Percentiles rank a stretch among this genome's conserved stretches.
Evolutionary conservation across 345 rosid genomes (phyloP).

Genomic region (Eucalyptus pauciflora): DNA sequence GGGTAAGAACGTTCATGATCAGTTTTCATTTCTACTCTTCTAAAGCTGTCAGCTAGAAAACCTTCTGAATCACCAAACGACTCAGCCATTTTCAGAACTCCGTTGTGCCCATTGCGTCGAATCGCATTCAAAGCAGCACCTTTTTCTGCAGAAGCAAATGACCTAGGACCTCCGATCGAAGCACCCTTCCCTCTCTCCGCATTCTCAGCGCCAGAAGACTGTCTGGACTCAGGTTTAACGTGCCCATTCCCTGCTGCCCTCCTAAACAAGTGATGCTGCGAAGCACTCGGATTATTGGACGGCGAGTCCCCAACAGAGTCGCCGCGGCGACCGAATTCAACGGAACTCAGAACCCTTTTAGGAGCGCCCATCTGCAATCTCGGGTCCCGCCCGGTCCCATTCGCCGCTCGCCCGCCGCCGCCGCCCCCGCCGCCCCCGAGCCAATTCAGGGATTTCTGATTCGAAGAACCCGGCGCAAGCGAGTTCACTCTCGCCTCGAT

Average conservation of each 20-base stretch:
- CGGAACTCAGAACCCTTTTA: conserved; percentile 3
- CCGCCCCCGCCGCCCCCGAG: conserved; percentile 1
- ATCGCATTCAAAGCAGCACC: conserved; percentile 10
- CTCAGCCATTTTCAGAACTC: conserved; percentile 9
- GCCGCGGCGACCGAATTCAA: conserved; percentile 10
- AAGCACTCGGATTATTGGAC: conserved; percentile 1
- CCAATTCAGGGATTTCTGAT: conserved; percentile 16
- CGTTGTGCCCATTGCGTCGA: conserved; percentile 2
- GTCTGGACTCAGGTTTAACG: conserved; percentile 8
- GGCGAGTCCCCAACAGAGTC: conserved; percentile 5
- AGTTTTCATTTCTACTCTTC: conserved; percentile 3
- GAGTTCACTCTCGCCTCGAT: conserved; percentile 26
- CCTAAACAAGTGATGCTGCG: conserved; percentile 29
- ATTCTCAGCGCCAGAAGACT: conserved; percentile 4
- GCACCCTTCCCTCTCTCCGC: conserved; percentile 30
- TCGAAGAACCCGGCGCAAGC: conserved; percentile 6
- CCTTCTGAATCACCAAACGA: conserved; percentile 6
- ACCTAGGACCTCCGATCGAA: conserved; percentile 4
- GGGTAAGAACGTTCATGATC: conserved; percentile 9
- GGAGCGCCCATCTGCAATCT: conserved; percentile 8
- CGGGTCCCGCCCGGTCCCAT: conserved; percentile 13
- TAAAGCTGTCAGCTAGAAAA: conserved; percentile 7
- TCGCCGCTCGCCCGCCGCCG: conserved; percentile 11
- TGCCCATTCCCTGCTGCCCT: conserved; percentile 12
- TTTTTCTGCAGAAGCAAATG: conserved; percentile 4